A percentile compares a stretch with the other conserved stretches of the same genome.
Conservation (phyloP, 306 rosid species). For the Dryas alaskensis region DNA sequence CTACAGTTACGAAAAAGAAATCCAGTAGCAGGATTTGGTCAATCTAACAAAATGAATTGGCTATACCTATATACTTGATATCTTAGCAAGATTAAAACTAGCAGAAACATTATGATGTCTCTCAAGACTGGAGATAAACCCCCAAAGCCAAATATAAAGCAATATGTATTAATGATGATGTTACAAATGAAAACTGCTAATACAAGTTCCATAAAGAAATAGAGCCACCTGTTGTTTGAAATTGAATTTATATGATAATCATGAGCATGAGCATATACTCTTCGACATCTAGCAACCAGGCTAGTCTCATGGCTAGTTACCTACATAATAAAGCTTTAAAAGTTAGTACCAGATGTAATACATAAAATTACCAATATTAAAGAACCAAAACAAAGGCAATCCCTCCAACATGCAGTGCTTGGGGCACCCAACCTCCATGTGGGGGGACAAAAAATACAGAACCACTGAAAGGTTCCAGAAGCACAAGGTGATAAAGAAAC, state of each 20-base stretch:
- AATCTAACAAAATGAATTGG: neutral
- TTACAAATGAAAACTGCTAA: neutral
- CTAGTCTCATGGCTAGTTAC: slow-evolving; percentile 86
- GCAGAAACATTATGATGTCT: neutral
- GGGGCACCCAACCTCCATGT: no score
- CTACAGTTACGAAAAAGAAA: neutral
- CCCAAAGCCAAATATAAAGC: neutral
- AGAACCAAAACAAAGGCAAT: slow-evolving; percentile 7
- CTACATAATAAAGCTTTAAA: slow-evolving; percentile 43
- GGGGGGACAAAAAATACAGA: slow-evolving; percentile 6
- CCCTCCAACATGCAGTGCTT: no score
- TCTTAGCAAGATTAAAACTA: neutral
- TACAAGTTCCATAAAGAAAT: slow-evolving; percentile 18
- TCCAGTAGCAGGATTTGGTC: neutral
- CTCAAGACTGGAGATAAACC: neutral
- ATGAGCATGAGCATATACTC: slow-evolving; percentile 99
- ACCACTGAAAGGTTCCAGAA: neutral
- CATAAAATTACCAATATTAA: slow-evolving; percentile 10
- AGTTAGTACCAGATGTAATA: slow-evolving; percentile 30
- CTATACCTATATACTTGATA: neutral
- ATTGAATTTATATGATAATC: slow-evolving; percentile 98
- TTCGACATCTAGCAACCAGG: slow-evolving; percentile 84
- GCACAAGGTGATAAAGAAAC: neutral
- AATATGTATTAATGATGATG: neutral
- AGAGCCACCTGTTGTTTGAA: slow-evolving; percentile 86